Evolutionary conservation across 2,329 filamentous ascomycete species (phyloP), one percentile per base, ranked within the genome.

Genomic region (Chaetomium sp.): DNA sequence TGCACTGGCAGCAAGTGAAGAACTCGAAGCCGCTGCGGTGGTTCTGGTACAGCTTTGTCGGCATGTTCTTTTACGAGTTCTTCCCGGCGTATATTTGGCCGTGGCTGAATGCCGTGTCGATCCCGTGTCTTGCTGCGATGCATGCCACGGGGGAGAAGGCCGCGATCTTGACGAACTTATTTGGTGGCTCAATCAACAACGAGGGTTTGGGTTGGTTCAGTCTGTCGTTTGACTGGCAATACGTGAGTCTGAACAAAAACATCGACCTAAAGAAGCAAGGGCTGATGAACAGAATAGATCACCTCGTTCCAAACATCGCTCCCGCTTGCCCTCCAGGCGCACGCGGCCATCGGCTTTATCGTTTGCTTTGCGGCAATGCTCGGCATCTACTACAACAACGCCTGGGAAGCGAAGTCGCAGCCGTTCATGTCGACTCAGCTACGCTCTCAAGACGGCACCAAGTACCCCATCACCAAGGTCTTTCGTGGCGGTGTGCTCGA

Each of bases 371-470:
- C 72, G 6, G 74, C 70, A 1, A 79, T 82, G 76, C 61, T 78
- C 0, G 74, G 68, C 2, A 75, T 81, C 34, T 81, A 80, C 64
- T 81, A 79, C 61, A 67, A 66, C 27, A 74, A 81, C 53, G 70
- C 60, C 1, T 81, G 78, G 78, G 67, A 68, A 6, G 64, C 79
- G 0, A 70, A 66, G 47, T 70, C 69, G 0, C 73, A 75, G 10
- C 79, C 79, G 0, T 81, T 81, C 66, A 81, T 81, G 78, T 81
- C 79, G 1, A 79, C 79, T 0, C 65, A 65, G 2, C 72, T 81
- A 4, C 70, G 69, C 2, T 57, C 68, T 4, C 63, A 66, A 4
- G 70, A 73, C 9, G 78, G 78, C 8, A 65, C 65, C 2, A 49
- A 55, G 0, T 79, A 78, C 44, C 75, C 72, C 6, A 66, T 68